These are phyloP conservation scores for Harringtonia aguacate DNA, from an alignment of 2,329 filamentous ascomycete species.

Conservation along the genomic window DNA sequence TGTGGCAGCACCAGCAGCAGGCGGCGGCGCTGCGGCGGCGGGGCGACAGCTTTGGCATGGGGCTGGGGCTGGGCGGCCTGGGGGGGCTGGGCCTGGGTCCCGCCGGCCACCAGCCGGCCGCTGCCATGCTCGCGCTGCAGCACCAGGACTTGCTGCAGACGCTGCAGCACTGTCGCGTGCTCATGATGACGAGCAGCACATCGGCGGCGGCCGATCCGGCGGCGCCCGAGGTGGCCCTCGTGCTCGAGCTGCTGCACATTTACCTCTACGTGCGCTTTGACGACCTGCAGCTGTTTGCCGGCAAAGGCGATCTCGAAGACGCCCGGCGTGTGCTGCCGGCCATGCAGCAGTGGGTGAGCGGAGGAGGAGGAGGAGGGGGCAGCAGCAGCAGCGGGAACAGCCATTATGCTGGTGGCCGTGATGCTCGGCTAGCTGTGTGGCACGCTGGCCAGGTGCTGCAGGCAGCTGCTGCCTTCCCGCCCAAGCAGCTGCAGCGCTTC, in stretches of 20 bases:
- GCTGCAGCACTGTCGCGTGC: slow-evolving; percentile 31
- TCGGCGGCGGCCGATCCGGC: not conserved
- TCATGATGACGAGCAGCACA: not conserved
- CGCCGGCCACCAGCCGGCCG: not conserved
- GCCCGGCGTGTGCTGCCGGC: slow-evolving; percentile 27
- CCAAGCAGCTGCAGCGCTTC: slow-evolving; percentile 50
- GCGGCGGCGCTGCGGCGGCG: not conserved
- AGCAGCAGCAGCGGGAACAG: no score
- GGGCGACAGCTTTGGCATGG: no score
- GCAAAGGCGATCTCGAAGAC: slow-evolving; percentile 56
- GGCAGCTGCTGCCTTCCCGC: slow-evolving; percentile 18
- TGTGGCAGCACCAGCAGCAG: slow-evolving; percentile 6
- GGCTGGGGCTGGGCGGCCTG: no score
- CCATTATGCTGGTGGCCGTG: not conserved
- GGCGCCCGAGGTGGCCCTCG: slow-evolving; percentile 22
- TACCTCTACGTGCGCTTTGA: slow-evolving; percentile 54
- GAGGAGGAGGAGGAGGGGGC: no score
- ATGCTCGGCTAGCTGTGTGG: slow-evolving; percentile 10
- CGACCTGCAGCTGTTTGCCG: slow-evolving; percentile 56
- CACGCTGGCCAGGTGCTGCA: slow-evolving; percentile 12
- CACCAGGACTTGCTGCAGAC: slow-evolving; percentile 53
- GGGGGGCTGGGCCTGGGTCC: no score
- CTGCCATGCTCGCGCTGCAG: slow-evolving; percentile 18
- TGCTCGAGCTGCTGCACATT: slow-evolving; percentile 48
- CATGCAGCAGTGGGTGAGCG: slow-evolving; percentile 8